These are phyloP conservation scores for Corynascus novoguineensis DNA, from an alignment of 495 filamentous ascomycete genomes.

Conservation along the genomic window DNA sequence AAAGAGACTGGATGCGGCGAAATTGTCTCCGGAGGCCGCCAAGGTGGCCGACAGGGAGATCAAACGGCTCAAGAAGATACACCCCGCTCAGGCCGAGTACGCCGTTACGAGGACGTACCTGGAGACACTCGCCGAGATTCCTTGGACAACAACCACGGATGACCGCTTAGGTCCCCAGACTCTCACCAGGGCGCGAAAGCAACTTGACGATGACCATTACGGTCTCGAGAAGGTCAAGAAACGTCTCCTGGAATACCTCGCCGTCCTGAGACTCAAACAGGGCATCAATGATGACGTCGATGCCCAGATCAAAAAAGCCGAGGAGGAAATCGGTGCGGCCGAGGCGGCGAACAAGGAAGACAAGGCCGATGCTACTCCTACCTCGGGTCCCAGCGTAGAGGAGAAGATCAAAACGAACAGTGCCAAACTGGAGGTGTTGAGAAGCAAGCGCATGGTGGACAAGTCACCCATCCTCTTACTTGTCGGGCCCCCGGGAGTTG, in stretches of 20 bases:
- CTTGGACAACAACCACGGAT: conserved; percentile 81
- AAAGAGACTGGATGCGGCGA: conserved; percentile 75
- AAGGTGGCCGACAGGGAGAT: conserved; percentile 88
- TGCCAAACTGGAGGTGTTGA: conserved; percentile 61
- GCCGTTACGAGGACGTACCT: conserved; percentile 91
- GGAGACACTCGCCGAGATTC: conserved; percentile 90
- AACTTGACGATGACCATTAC: conserved; percentile 94
- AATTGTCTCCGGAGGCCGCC: conserved; percentile 59
- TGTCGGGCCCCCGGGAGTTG: conserved; percentile 90
- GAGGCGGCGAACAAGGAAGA: conserved; percentile 33
- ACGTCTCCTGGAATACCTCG: conserved; percentile 88
- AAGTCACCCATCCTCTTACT: conserved; percentile 94
- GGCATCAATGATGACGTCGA: conserved; percentile 75
- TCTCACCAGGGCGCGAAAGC: conserved; percentile 71
- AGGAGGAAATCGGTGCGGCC: conserved; percentile 51
- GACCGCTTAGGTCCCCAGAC: conserved; percentile 83
- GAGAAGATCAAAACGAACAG: conserved; percentile 44
- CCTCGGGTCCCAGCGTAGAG: conserved; percentile 32
- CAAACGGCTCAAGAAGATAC: conserved; percentile 88
- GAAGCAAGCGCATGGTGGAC: conserved; percentile 74
- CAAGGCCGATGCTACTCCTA: conserved; percentile 11
- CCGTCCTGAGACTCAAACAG: conserved; percentile 91
- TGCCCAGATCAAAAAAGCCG: conserved; percentile 61
- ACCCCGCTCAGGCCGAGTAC: conserved; percentile 89
- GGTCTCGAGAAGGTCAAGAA: conserved; percentile 98